phyloP scores from a whole-genome alignment of 345 rosid genomes.

The Physaria fendleri region DNA sequence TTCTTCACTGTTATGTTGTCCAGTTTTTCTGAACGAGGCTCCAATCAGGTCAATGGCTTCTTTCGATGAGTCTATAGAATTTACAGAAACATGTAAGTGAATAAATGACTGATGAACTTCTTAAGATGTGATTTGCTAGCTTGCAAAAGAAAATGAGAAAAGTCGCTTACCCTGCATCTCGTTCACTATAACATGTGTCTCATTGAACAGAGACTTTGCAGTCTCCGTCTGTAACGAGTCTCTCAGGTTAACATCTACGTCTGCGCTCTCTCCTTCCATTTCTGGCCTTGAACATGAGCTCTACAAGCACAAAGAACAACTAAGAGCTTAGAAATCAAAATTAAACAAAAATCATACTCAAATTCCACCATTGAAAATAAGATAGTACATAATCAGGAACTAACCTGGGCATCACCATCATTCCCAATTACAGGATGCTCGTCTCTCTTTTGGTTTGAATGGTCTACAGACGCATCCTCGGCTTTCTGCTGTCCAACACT shows the following conservation, averaged over 20 bases:
- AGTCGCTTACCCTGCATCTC: constrained; percentile 13
- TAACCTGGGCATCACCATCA: constrained; percentile 76
- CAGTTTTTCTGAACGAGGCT: constrained; percentile 31
- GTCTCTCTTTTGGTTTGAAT: constrained; percentile 44
- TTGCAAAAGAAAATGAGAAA: background rate
- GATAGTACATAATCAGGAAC: constrained; percentile 16
- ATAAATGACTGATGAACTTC: background rate
- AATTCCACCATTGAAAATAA: background rate
- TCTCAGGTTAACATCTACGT: constrained; percentile 29
- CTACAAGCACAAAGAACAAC: constrained; percentile 41
- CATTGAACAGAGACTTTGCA: constrained; percentile 6
- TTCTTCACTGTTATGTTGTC: constrained; percentile 20
- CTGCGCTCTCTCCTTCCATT: constrained; percentile 49
- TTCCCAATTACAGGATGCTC: constrained; percentile 40
- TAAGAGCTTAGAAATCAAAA: background rate
- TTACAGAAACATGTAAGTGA: background rate
- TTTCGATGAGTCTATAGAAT: constrained; percentile 32
- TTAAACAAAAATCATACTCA: background rate
- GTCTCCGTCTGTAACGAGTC: constrained; percentile 18
- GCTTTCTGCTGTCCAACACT: constrained; percentile 63
- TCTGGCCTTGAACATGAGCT: constrained; percentile 82
- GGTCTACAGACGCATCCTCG: constrained; percentile 69
- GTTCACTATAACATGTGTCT: background rate
- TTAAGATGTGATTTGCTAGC: background rate
- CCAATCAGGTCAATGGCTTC: constrained; percentile 79